These are phyloP conservation scores for Spergularia bocconei DNA, from an alignment of 148 eudicot genomes.

Conservation along the genomic window DNA sequence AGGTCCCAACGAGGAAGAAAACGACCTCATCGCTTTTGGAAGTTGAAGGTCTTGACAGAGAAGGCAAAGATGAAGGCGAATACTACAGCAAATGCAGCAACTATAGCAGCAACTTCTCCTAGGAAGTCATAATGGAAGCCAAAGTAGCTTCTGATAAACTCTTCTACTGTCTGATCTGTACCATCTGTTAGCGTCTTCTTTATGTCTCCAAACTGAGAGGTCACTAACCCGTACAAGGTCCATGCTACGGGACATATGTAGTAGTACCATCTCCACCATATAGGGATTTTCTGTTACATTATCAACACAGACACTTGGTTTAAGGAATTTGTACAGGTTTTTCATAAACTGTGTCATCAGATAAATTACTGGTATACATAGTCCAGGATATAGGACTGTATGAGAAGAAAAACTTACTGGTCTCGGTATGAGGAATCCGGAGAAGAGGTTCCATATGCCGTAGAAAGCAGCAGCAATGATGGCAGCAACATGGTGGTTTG, in stretches of 20 bases:
- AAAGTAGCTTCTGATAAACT: slow-evolving; percentile 40
- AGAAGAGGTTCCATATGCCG: slow-evolving; percentile 57
- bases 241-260: slow-evolving; percentile 61
- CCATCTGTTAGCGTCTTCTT: not conserved
- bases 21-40: slow-evolving; percentile 50
- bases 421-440: slow-evolving; percentile 62
- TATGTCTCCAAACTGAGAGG: slow-evolving; percentile 68
- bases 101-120: slow-evolving; percentile 42
- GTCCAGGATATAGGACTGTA: not conserved
- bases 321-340: not conserved
- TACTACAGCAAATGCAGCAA: slow-evolving; percentile 38
- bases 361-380: too few species aligned
- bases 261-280: slow-evolving; percentile 86
- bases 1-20: too few species aligned
- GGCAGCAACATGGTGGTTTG: slow-evolving; percentile 57
- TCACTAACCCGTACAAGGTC: slow-evolving; percentile 63
- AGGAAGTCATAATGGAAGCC: slow-evolving; percentile 60
- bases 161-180: slow-evolving; percentile 22
- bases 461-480: slow-evolving; percentile 49
- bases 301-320: not conserved
- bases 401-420: slow-evolving; percentile 42
- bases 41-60: slow-evolving; percentile 60
- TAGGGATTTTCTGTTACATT: slow-evolving; percentile 47
- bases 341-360: not conserved
- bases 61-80: slow-evolving; percentile 61